Base-by-base conservation (phyloP, 495 filamentous ascomycete species). In the Penicillium pulvis region DNA sequence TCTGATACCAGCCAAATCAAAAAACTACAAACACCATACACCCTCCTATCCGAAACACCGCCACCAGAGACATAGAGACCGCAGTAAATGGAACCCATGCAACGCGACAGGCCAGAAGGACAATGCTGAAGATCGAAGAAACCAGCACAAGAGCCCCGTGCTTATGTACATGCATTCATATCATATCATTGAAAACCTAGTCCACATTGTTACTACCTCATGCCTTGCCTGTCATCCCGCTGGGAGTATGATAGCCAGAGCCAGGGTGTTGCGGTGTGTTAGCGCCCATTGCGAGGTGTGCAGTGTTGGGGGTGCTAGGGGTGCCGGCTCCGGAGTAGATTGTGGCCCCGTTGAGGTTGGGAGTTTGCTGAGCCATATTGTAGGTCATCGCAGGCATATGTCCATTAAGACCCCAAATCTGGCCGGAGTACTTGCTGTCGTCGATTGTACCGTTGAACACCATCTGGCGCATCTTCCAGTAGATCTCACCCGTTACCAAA, bases 401-500 rank as follows among this genome's bases (percentile, higher is more conserved):
- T 4, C 87, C 86, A 62, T 89, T 90, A 53, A 97, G 77, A 11
- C 93, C 93, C 90, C 92, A 97, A 59, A 97, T 88, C 68, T 93
- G 92, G 33, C 88, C 88, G 6, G 89, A 79, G 62, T 91, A 89
- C 51, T 90, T 90, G 51, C 87, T 82, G 9, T 85, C 79, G 50
- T 84, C 79, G 48, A 96, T 93, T 36, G 81, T 80, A 52, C 92
- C 92, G 62, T 88, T 87, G 74, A 96, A 95, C 44, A 97, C 91
- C 46, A 87, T 78, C 63, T 92, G 89, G 43, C 91, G 82, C 73
- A 93, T 84, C 66, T 90, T 88, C 79, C 92, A 96, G 76, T 96
- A 98, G 19, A 96, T 89, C 68, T 91, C 90, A 28, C 94, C 94
- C 0, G 94, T 98, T 17, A 98, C 81, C 56, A 96, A 81, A 47